Evolutionary conservation across 345 rosid genomes (phyloP).

Genomic region (Zanthoxylum bungeanum): DNA sequence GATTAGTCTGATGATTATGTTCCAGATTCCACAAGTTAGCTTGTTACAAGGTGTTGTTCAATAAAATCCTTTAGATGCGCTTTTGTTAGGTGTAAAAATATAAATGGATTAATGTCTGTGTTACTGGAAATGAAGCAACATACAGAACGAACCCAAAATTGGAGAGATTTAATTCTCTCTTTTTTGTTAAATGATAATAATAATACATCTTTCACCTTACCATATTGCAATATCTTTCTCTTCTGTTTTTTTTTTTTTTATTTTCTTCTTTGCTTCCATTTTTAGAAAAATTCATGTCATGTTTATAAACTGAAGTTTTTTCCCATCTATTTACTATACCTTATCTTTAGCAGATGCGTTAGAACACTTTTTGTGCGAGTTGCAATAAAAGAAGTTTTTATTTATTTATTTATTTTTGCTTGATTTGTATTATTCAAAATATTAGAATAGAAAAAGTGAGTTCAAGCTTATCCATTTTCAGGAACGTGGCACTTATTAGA

Average conservation of each 20-base stretch:
- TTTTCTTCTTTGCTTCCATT: not conserved
- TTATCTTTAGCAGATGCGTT: not conserved
- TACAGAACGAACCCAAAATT: not conserved
- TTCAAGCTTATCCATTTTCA: not conserved
- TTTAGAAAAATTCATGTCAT: not conserved
- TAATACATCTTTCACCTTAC: no score
- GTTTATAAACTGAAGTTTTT: not conserved
- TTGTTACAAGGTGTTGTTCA: not conserved
- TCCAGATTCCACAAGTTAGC: not conserved
- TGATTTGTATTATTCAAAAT: not conserved
- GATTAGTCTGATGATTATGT: not conserved
- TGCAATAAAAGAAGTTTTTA: not conserved
- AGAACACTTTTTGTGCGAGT: not conserved
- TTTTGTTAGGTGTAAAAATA: not conserved
- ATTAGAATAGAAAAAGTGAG: not conserved
- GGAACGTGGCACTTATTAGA: not conserved
- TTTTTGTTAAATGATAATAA: not conserved
- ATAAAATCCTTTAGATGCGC: not conserved
- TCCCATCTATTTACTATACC: not conserved
- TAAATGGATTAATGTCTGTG: not conserved
- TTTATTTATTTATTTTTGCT: not conserved
- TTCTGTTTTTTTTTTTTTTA: not conserved
- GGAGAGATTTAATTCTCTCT: not conserved
- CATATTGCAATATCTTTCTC: not conserved
- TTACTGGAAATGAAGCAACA: not conserved